Percentiles rank a stretch among this genome's conserved stretches.
These are phyloP conservation scores for Castanea mollissima DNA, from an alignment of 306 rosid genomes.

Conservation along the genomic window DNA sequence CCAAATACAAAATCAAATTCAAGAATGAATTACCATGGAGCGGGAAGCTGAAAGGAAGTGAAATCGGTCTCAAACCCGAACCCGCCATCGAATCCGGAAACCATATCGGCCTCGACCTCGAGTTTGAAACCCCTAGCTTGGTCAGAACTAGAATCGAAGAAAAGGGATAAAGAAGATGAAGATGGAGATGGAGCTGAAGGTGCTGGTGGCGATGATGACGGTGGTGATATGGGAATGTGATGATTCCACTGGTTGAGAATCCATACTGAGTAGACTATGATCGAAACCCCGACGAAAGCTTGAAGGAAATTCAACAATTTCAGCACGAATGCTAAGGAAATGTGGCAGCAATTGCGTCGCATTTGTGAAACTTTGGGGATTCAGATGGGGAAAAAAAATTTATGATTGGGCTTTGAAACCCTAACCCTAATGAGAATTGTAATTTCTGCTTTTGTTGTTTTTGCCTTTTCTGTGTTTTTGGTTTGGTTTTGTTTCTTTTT, in stretches of 20 bases:
- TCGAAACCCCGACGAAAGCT: conserved; percentile 75
- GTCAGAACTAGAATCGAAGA: conserved; percentile 15
- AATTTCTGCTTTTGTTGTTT: not conserved
- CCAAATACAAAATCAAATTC: not conserved
- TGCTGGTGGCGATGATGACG: conserved; percentile 14
- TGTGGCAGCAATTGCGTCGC: conserved; percentile 73
- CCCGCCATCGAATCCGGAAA: conserved; percentile 32
- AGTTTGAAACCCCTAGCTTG: conserved; percentile 21
- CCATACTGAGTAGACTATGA: conserved; percentile 77
- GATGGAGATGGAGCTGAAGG: conserved; percentile 46
- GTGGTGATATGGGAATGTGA: conserved; percentile 50
- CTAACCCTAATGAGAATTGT: not conserved
- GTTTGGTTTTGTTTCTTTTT: too few species aligned
- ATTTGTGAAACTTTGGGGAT: conserved; percentile 17
- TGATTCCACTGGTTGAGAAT: conserved; percentile 78
- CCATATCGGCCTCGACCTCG: conserved; percentile 31
- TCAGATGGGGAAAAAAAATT: not conserved
- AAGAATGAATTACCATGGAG: conserved; percentile 58
- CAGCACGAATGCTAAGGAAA: conserved; percentile 69
- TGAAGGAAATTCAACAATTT: conserved; percentile 78
- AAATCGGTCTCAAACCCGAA: conserved; percentile 24
- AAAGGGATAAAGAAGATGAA: conserved; percentile 25
- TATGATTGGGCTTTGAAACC: not conserved
- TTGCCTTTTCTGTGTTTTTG: not conserved
- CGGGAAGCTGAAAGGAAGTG: conserved; percentile 57